Base-by-base conservation (phyloP, 1,139 yeast genomes). In the Diutina ranongensis region DNA sequence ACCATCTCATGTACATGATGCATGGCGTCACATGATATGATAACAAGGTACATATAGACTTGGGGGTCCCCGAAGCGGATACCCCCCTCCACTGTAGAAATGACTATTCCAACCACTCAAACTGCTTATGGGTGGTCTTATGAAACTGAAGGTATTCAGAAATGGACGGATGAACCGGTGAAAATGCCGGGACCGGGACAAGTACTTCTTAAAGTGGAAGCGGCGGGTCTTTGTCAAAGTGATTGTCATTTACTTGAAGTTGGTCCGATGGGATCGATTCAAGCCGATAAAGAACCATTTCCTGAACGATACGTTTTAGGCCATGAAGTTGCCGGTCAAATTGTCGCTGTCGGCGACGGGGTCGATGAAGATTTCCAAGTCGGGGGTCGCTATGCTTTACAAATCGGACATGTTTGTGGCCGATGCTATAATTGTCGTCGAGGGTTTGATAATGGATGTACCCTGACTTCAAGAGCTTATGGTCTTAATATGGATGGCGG, bases 401-500 rank as follows among this genome's bases (percentile, higher is more conserved):
- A 15, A 21, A 34, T 34, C 20, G 20, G 20, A 18, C 56, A 64
- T 46, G 57, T 72, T 3, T 75, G 80, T 58, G 77, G 76, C 3
- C 50, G 52, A 2, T 75, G 80, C 51, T 52, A 52, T 2, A 51
- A 53, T 44, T 75, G 80, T 55, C 63, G 75, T 46, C 46, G 25
- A 1, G 80, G 80, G 3, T 48, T 51, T 33, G 77, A 72, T 52
- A 70, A 67, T 49, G 55, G 57, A 9, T 75, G 80, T 51, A 25
- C 33, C 3, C 12, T 52, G 59, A 16, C 20, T 4, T 15, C 15
- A 7, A 4, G 36, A 35, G 72, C 66, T 2, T 71, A 63, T 49
- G 79, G 80, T 0, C 57, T 74, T 44, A 68, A 64, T 40, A 55
- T 53, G 45, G 72, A 72, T 52, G 80, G 80, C 5, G 79, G 80